Evolutionary conservation across 2,329 filamentous ascomycete genomes (phyloP), one percentile per base, ranked within the genome.

Genomic region (Xylariomycetidae sp.): DNA sequence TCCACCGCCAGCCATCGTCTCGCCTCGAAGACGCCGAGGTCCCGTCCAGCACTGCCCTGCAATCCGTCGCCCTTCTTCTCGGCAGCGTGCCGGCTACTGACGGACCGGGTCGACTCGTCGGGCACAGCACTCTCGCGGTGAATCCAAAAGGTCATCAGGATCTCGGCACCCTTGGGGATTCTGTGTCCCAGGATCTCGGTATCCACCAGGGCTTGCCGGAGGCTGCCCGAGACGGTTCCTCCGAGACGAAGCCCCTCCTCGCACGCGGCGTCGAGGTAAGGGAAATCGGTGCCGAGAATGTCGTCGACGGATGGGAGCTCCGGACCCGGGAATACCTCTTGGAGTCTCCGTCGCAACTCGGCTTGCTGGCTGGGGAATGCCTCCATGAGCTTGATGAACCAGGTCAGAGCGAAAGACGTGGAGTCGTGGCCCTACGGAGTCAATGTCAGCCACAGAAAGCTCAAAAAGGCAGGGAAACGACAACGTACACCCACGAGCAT

Each of bases 1-100:
- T 55, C 46, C 5, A 23, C 40, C 2, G 42, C 44, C 4, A 68
- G 46, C 64, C 64, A 67, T 24, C 64, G 48, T 34, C 58, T 51
- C 1, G 64, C 64, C 12, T 54, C 46, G 40, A 67, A 67, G 2
- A 22, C 10, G 4, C 34, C 41, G n/a, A 56, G 31, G 16, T 53
- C 41, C 1, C 38, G 32, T 3, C 41, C 43, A 3, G 41, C 32
- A 2, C 18, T 27, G 32, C 19, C 38, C 10, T 29, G 32, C 14
- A 62, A 50, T 9, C 53, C 48, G 2, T 38, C 34, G 17, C 35
- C 27, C 10, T 55, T 12, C 35, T 52, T 53, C 15, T 45, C 45
- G 14, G 46, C 50, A 0, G 52, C 47, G 10, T 48, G 43, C 6
- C 38, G 50, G 24, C 50, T 56, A 16, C 39, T 48, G n/a, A 44